Evolutionary conservation across 2,329 filamentous ascomycete genomes (phyloP), one percentile per base, ranked within the genome.

Genomic region (Drechslerella dactyloides): DNA sequence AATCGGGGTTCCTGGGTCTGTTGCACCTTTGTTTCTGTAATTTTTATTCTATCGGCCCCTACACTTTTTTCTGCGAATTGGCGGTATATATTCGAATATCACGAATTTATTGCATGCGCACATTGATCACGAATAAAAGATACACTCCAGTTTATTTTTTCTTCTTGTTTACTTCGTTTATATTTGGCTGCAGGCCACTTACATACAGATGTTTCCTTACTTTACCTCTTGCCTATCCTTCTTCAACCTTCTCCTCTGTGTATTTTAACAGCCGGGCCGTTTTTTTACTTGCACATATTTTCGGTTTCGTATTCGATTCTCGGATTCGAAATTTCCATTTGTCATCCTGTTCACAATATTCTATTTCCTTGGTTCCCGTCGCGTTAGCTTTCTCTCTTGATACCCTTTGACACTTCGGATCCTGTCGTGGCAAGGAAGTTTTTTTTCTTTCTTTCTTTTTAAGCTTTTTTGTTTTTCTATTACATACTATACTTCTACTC

Each of bases 11-110:
- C 35, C 13, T 37, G 48, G 17, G 23, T 56, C 48, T 64, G 15
- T 24, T 53, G 19, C 52, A 53, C 35, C 53, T 23, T 57, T 56
- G 48, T 50, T 55, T 48, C 42, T 42, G 24, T 50, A 48, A n/a
- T 54, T 35, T 44, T 21, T 27, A 24, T 11, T 27, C 44, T 24
- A 42, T 40, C 46, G 50, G 27, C 44, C n/a, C 44, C 19, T 10
- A 40, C 27, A 27, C 11, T 68, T 60, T 59, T n/a, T n/a, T n/a
- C n/a, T 60, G 58, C 58, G 59, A 64, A 64, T 70, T 58, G 66
- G 66, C 66, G 66, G 66, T 70, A 70, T 62, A 70, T 64, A 59
- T 59, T 70, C 66, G 59, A 69, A 69, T 63, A 70, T 70, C 66
- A 70, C 66, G 66, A 70, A 63, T 62, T 66, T 69, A 69, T 69